A percentile compares a stretch with the other conserved stretches of the same genome.
Evolutionary conservation across 2,329 filamentous ascomycete genomes (phyloP).

Genomic region (Cadophora luteo-olivacea): DNA sequence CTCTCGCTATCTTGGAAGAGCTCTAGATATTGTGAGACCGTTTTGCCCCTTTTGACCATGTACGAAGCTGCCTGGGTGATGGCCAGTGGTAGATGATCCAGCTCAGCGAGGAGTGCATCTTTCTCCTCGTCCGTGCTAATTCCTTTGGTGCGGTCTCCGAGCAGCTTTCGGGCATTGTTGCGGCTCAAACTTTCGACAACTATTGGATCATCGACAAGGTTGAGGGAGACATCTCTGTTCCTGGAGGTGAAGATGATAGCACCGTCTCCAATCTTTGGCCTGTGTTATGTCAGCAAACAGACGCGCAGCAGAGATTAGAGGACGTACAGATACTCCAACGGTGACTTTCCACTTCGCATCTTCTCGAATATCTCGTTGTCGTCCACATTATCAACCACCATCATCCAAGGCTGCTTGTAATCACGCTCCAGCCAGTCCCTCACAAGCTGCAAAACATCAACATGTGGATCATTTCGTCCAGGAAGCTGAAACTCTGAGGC

Average conservation of each 20-base stretch:
- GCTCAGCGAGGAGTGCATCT: not conserved
- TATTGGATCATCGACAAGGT: not conserved
- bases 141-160: not conserved
- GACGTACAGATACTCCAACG: slow-evolving; percentile 23
- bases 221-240: not conserved
- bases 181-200: not conserved
- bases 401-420: slow-evolving; percentile 43
- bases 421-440: slow-evolving; percentile 41
- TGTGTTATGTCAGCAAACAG: slow-evolving; percentile 39
- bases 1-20: not conserved
- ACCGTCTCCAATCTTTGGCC: slow-evolving; percentile 30
- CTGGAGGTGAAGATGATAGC: not conserved
- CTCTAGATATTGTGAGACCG: not conserved
- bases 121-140: not conserved
- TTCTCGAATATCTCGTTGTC: slow-evolving; percentile 35
- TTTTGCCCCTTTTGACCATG: not conserved
- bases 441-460: slow-evolving; percentile 45
- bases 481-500: slow-evolving; percentile 43
- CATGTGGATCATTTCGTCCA: slow-evolving; percentile 42
- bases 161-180: not conserved
- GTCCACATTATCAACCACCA: slow-evolving; percentile 50
- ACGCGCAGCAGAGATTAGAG: slow-evolving; percentile 27
- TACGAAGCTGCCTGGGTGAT: not conserved
- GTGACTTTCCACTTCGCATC: slow-evolving; percentile 25
- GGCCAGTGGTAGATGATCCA: not conserved